Evolutionary conservation across 225 moss, liverwort and hornwort species (phyloP).

Genomic region (Neckera pumila): DNA sequence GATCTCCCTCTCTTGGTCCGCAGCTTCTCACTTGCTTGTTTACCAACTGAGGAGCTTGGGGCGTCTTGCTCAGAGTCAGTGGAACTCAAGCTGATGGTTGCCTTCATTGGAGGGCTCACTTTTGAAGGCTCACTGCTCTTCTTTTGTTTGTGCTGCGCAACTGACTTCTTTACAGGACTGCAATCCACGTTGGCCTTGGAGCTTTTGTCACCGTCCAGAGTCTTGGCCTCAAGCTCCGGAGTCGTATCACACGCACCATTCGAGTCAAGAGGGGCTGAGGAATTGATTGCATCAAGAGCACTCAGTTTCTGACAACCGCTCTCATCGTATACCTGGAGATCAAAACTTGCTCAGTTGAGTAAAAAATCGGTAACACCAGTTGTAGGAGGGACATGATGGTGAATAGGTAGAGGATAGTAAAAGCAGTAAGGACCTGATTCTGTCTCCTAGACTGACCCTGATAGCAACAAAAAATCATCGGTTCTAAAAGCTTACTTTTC

Average conservation of each 20-base stretch:
- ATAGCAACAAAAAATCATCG: neutral
- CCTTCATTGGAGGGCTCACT: neutral
- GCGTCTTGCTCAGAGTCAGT: conserved; percentile 2
- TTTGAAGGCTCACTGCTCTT: neutral
- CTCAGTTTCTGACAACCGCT: conserved; percentile 40
- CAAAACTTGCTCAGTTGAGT: neutral
- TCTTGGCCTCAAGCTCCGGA: neutral
- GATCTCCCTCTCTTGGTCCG: neutral
- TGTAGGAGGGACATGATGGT: neutral
- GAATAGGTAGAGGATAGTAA: neutral
- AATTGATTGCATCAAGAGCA: conserved; percentile 33
- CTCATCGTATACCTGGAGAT: conserved; percentile 32
- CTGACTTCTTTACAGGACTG: neutral
- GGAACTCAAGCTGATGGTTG: conserved; percentile 10
- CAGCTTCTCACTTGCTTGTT: conserved; percentile 1
- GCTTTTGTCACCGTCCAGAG: neutral
- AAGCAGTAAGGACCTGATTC: neutral
- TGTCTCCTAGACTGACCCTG: neutral
- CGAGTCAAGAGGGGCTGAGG: neutral
- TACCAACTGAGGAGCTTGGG: neutral
- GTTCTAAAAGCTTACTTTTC: no score
- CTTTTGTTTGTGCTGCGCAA: conserved; percentile 1
- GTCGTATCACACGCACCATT: neutral
- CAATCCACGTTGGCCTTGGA: neutral
- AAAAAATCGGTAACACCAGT: neutral